A percentile compares a stretch with the other conserved stretches of the same genome.
Evolutionary conservation across 2,329 filamentous ascomycete genomes (phyloP).

Genomic region (Diaporthe velutina): DNA sequence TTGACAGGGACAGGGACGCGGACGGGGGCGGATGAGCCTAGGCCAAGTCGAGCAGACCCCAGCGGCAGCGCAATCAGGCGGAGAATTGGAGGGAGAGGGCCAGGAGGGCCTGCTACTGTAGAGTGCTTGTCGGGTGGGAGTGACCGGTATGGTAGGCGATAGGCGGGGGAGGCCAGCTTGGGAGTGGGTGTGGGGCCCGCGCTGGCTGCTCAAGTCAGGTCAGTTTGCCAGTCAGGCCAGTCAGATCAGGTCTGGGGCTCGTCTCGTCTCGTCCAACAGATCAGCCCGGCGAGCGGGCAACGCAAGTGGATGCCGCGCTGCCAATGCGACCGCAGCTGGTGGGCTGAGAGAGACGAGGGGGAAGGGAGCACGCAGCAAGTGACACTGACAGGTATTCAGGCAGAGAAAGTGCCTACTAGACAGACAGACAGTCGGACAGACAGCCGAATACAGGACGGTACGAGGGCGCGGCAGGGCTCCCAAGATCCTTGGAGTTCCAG

Average conservation of each 20-base stretch:
- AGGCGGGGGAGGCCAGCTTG: background rate
- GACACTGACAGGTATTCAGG: background rate
- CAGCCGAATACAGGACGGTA: background rate
- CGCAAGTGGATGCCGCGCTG: background rate
- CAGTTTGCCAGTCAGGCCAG: constrained; percentile 14
- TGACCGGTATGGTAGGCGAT: background rate
- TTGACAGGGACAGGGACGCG: constrained; percentile 23
- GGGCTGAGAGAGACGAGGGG: background rate
- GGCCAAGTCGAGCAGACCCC: constrained; percentile 26
- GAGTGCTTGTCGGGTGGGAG: background rate
- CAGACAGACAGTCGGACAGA: background rate
- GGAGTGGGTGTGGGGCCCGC: constrained; percentile 8
- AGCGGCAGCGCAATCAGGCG: constrained; percentile 26
- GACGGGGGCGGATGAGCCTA: constrained; percentile 12
- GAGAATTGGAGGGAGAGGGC: constrained; percentile 8
- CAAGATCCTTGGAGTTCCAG: constrained; percentile 16
- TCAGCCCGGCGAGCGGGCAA: background rate
- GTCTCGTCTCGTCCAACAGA: constrained; percentile 27
- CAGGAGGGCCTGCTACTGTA: background rate
- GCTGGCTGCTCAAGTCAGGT: constrained; percentile 25
- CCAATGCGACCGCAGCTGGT: background rate
- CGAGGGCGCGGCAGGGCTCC: constrained; percentile 9
- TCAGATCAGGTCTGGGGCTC: constrained; percentile 10
- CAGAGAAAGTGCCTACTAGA: background rate
- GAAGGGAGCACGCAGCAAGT: background rate